Evolutionary conservation across 2,329 filamentous ascomycete genomes (phyloP).

Genomic region (Fusarium veterinarium): DNA sequence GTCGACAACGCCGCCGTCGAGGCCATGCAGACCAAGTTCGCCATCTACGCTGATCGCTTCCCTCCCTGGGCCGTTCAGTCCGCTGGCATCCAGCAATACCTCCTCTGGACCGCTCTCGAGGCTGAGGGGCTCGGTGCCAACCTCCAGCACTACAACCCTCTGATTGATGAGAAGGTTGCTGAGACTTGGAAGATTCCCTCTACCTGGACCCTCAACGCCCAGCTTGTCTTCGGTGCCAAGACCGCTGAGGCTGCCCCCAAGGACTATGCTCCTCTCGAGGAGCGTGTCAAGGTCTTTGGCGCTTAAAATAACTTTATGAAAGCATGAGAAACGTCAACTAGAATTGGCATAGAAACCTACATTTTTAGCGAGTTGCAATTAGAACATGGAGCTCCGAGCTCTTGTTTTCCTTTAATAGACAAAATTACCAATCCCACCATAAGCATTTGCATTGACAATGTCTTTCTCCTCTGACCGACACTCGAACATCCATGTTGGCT

Average conservation of each 20-base stretch:
- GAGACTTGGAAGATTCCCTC: conserved; percentile 76
- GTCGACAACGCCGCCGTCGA: conserved; percentile 78
- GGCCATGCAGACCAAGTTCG: conserved; percentile 74
- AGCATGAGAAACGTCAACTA: conserved; percentile 7
- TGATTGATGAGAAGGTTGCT: conserved; percentile 79
- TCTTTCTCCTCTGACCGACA: background rate
- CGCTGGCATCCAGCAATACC: conserved; percentile 81
- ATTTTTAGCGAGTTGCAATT: conserved; percentile 29
- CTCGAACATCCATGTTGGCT: background rate
- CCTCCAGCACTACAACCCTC: conserved; percentile 93
- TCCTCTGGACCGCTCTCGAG: conserved; percentile 84
- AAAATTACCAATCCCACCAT: background rate
- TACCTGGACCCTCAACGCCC: conserved; percentile 81
- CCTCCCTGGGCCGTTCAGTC: conserved; percentile 80
- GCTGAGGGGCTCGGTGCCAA: conserved; percentile 87
- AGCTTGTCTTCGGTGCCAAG: conserved; percentile 84
- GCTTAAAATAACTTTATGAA: conserved; percentile 50
- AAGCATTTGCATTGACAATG: background rate
- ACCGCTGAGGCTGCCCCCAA: conserved; percentile 70
- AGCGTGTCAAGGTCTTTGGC: conserved; percentile 74
- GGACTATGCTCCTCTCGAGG: conserved; percentile 71
- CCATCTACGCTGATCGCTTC: conserved; percentile 84
- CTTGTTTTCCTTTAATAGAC: background rate
- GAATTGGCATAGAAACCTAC: conserved; percentile 4
- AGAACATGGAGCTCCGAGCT: conserved; percentile 6